A percentile compares a stretch with the other conserved stretches of the same genome.
phyloP scores from a whole-genome alignment of 768 basidiomycete genomes.

The Omphalotus guepiniiformis region DNA sequence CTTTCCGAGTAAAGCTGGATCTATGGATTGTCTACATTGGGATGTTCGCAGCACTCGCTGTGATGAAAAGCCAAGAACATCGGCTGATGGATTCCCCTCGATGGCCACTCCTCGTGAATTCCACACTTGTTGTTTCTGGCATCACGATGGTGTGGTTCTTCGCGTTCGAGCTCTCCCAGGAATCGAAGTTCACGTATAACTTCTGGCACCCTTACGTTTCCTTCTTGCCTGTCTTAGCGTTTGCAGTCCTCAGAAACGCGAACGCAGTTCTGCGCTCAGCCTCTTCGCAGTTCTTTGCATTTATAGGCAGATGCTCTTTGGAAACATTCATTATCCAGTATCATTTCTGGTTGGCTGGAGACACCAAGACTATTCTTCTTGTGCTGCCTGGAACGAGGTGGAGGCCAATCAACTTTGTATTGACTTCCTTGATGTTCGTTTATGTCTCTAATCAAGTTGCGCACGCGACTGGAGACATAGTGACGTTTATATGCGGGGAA shows the following conservation, averaged over 20 bases:
- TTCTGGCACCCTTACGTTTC: conserved; percentile 80
- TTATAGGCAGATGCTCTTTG: conserved; percentile 82
- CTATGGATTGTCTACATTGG: conserved; percentile 86
- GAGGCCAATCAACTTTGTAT: conserved; percentile 72
- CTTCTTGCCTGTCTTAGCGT: conserved; percentile 74
- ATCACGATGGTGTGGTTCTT: conserved; percentile 73
- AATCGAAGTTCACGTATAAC: conserved; percentile 85
- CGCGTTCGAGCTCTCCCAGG: conserved; percentile 71
- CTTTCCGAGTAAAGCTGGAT: conserved; percentile 85
- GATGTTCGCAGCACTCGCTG: conserved; percentile 71
- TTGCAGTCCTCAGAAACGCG: conserved; percentile 73
- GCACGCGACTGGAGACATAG: conserved; percentile 69
- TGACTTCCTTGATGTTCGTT: conserved; percentile 76
- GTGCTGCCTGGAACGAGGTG: conserved; percentile 71
- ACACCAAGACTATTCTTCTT: conserved; percentile 77
- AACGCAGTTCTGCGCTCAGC: conserved; percentile 65
- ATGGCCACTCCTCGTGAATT: conserved; percentile 56
- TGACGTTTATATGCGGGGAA: conserved; percentile 49
- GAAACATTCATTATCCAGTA: conserved; percentile 93
- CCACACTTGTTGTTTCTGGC: conserved; percentile 44
- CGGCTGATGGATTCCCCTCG: conserved; percentile 63
- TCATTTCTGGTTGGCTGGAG: conserved; percentile 81
- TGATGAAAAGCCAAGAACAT: conserved; percentile 72
- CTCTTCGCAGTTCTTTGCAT: conserved; percentile 66
- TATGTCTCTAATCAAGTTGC: conserved; percentile 77